Conservation (phyloP, 192 early-diverging fungal species). For the Coemansia sp. region DNA sequence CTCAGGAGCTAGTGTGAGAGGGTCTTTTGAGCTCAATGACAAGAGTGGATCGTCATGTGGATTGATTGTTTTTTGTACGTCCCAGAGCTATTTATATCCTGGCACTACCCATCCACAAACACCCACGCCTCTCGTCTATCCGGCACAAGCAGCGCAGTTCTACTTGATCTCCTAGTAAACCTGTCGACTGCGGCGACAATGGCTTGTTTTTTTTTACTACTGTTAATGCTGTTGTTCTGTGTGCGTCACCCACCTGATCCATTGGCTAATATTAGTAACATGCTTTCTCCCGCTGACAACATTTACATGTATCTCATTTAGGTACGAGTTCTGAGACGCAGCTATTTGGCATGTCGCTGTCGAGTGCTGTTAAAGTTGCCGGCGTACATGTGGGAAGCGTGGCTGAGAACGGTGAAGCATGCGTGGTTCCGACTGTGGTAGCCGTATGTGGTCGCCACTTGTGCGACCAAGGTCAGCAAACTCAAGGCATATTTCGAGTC, state of each 20-base stretch:
- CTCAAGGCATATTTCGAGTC: conserved; percentile 74
- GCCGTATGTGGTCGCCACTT: conserved; percentile 54
- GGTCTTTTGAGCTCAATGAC: neutral
- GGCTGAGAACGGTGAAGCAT: conserved; percentile 37
- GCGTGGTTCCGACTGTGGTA: conserved; percentile 50
- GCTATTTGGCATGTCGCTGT: conserved; percentile 48
- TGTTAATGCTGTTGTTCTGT: neutral
- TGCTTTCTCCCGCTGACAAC: neutral
- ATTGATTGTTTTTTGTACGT: neutral
- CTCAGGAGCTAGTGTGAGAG: neutral
- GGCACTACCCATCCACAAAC: neutral
- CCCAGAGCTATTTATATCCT: conserved; percentile 5
- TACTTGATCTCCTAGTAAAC: neutral
- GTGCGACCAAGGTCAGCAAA: conserved; percentile 54
- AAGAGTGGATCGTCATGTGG: neutral
- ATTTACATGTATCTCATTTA: conserved; percentile 1
- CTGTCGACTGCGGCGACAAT: neutral
- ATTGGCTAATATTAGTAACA: conserved; percentile 1
- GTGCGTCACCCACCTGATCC: neutral
- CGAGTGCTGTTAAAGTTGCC: conserved; percentile 26
- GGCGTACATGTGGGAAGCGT: conserved; percentile 46
- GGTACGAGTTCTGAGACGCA: conserved; percentile 27
- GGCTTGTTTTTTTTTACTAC: neutral
- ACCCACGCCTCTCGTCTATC: neutral
- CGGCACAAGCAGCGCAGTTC: neutral